Conservation (phyloP, 495 filamentous ascomycete species). For the Tuber calosporum region DNA sequence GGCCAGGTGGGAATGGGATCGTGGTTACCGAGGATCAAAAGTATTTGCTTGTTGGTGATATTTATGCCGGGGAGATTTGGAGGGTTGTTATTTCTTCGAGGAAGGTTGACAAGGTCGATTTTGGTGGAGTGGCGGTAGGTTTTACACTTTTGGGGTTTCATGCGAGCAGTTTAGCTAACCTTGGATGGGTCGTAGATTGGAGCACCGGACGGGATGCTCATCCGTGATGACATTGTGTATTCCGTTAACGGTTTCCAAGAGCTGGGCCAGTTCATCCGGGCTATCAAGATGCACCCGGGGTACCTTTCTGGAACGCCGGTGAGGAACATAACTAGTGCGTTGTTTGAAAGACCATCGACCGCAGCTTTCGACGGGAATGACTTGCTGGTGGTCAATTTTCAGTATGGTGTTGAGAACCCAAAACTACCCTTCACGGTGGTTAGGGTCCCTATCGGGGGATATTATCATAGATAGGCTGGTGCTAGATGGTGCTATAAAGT, state of each 20-base stretch:
- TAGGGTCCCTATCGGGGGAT: slow-evolving; percentile 4
- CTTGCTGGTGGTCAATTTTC: slow-evolving; percentile 9
- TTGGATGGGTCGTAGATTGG: slow-evolving; percentile 15
- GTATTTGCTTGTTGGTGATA: slow-evolving; percentile 10
- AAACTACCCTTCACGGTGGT: slow-evolving; percentile 11
- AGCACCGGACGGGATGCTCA: slow-evolving; percentile 13
- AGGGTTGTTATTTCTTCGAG: slow-evolving; percentile 7
- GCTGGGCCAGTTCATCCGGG: slow-evolving; percentile 5
- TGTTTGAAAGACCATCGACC: slow-evolving; percentile 6
- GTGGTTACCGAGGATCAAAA: slow-evolving; percentile 14
- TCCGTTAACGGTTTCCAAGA: background rate
- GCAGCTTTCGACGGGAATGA: slow-evolving; percentile 10
- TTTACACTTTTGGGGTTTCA: background rate
- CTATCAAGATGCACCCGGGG: slow-evolving; percentile 5
- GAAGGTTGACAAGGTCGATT: slow-evolving; percentile 4
- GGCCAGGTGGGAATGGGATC: slow-evolving; percentile 14
- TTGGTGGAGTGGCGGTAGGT: slow-evolving; percentile 4
- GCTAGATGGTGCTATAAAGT: background rate
- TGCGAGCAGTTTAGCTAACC: background rate
- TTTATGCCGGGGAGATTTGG: slow-evolving; percentile 8
- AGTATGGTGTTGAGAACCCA: background rate
- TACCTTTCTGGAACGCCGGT: background rate
- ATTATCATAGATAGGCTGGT: background rate
- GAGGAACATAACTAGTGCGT: background rate
- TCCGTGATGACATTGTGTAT: slow-evolving; percentile 12